phyloP scores from a whole-genome alignment of 1,284 basidiomycete genomes.

The Vanrija sp. region DNA sequence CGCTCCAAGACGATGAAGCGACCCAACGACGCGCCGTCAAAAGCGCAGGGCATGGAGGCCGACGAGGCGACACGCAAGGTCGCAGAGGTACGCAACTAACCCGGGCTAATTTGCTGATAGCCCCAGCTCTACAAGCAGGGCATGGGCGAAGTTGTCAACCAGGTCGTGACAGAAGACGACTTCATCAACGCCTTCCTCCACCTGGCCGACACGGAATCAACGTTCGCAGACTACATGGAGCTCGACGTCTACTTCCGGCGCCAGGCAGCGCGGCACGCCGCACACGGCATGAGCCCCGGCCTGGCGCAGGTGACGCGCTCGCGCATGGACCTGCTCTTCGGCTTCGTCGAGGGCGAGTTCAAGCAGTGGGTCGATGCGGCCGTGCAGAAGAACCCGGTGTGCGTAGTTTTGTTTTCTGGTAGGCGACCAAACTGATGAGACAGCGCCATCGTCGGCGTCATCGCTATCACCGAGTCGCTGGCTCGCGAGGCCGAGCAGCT shows the following conservation, averaged over 20 bases:
- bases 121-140: conserved; percentile 68
- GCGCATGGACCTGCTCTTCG: conserved; percentile 92
- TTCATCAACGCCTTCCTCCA: conserved; percentile 91
- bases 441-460: conserved; percentile 81
- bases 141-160: conserved; percentile 70
- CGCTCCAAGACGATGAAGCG: conserved; percentile 67
- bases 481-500: conserved; percentile 69
- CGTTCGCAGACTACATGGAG: conserved; percentile 94
- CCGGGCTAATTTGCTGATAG: too few relatives aligned
- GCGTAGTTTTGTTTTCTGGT: conserved; percentile 40
- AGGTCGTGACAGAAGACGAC: conserved; percentile 75
- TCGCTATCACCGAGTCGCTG: conserved; percentile 75
- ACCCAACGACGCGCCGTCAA: neutral
- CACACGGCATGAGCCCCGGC: conserved; percentile 58
- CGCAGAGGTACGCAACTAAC: neutral
- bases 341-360: conserved; percentile 79
- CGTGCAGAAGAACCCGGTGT: conserved; percentile 73
- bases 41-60: neutral
- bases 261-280: conserved; percentile 69
- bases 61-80: conserved; percentile 12
- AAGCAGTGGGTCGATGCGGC: conserved; percentile 80
- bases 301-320: conserved; percentile 77
- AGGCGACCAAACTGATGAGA: neutral
- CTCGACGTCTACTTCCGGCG: conserved; percentile 91
- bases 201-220: conserved; percentile 78